Conservation (phyloP, 2,329 filamentous ascomycete species). For the Cercospora sesami region DNA sequence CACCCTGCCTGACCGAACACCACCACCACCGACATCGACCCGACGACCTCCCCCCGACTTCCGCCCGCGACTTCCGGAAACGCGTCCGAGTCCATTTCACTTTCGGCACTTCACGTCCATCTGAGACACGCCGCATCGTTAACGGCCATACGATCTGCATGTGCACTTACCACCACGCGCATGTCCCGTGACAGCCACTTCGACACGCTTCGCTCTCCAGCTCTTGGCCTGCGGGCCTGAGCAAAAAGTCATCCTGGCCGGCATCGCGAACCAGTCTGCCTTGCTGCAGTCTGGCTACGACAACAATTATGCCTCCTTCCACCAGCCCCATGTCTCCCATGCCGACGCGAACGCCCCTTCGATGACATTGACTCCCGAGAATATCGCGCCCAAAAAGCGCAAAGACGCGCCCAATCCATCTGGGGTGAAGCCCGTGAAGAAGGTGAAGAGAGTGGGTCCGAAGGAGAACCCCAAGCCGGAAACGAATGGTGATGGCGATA, state of each 20-base stretch:
- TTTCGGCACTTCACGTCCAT: constrained; percentile 4
- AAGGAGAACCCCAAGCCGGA: constrained; percentile 31
- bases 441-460: constrained; percentile 37
- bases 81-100: constrained; percentile 3
- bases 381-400: constrained; percentile 28
- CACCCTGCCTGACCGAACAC: neutral
- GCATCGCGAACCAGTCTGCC: constrained; percentile 55
- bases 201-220: constrained; percentile 5
- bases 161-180: constrained; percentile 1
- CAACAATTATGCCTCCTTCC: constrained; percentile 46
- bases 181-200: constrained; percentile 1
- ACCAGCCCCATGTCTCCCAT: constrained; percentile 21
- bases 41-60: neutral
- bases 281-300: constrained; percentile 67
- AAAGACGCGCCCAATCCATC: constrained; percentile 32
- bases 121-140: constrained; percentile 4
- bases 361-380: constrained; percentile 10
- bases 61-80: neutral
- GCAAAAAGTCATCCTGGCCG: constrained; percentile 35
- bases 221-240: constrained; percentile 22
- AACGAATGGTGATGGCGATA: constrained; percentile 33
- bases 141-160: constrained; percentile 18
- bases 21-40: neutral
- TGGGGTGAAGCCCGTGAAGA: constrained; percentile 34
- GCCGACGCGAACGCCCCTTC: constrained; percentile 19